Evolutionary conservation across 106 monocot genomes (phyloP), one percentile per base, ranked within the genome.

Genomic region (Dioscorea alata): DNA sequence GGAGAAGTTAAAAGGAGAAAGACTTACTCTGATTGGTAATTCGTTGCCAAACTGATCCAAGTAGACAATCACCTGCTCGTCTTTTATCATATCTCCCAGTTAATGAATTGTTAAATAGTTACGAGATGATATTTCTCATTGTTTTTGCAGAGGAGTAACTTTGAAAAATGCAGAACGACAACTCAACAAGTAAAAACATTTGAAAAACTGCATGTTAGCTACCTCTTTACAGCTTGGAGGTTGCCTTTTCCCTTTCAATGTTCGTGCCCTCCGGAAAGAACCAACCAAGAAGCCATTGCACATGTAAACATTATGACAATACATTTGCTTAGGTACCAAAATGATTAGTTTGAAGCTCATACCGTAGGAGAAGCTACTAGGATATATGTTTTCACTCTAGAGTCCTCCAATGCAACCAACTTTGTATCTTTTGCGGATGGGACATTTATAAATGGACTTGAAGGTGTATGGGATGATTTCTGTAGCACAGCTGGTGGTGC

Each of bases 141-240:
- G 42, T 42, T 42, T 42, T 42, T 0, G 10, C 42, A 42, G 42
- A 42, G 1, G 5, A 42, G 10, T 42, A 42, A 8, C 10, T 6
- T 5, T 8, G 6, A 42, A 8, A 5, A 42, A 42, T 42, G 42
- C 42, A 42, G 42, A 42, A 6, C 6, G 42, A 42, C 42, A 42
- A 42, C 10, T 2, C 10, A 6, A 6, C 9, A 6, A 42, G 6
- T 0, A 42, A 5, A 10, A 42, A 6, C 9, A 42, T 42, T 42
- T 42, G 10, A 42, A 3, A 10, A 42, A 42, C 10, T 42, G 42
- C 42, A 3, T 8, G 42, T 42, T 42, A 3, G 9, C 73, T 77
- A 94, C 94, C 90, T 83, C 83, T 80, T 90, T 88, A 75, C 90
- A 94, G 60, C 68, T 80, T 15, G 94, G 85, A 73, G 85, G 88